Base-by-base conservation (phyloP, 345 rosid genomes). In the Salix arbutifolia region DNA sequence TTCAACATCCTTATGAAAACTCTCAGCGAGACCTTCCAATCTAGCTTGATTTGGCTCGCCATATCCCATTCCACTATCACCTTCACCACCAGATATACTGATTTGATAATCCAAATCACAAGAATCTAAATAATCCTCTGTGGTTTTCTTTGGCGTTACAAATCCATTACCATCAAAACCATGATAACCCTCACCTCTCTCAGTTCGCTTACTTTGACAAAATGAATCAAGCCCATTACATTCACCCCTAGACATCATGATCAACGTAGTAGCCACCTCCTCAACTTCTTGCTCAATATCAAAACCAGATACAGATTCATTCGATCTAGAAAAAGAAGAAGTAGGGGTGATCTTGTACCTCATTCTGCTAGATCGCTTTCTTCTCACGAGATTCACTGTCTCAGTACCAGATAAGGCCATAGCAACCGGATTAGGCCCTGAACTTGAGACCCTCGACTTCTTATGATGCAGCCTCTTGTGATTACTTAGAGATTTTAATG, bases 221-320 rank as follows among this genome's bases (percentile, higher is more conserved):
- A 68, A 53, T 16, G 77, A 74, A 70, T 74, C 84, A 31, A 71
- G 30, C 40, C 65, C 82, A n/a, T 74, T 74, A 79, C 77, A 65
- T 52, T 71, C 80, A 78, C 83, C 84, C 77, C 80, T 80, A 67
- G 97, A 90, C 30, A 92, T 60, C 75, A 89, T 79, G 75, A 92
- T 80, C 89, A 92, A 87, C 77, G 87, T 78, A 37, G 68, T 64
- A 4, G 92, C 93, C 7, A 75, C 90, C 40, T 89, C 88, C 79
- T 83, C 71, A 23, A 72, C 85, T 40, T 89, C 90, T 81, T 79
- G 83, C 71, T 73, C 87, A 75, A 48, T 70, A 42, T 78, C 86
- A 72, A 40, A 71, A 33, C 60, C 76, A 76, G 87, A 85, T 30
- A 31, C 74, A 84, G 88, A 77, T 37, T 77, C 88, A 72, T 78